Base-by-base conservation (phyloP, 2,329 filamentous ascomycete genomes). In the Diplocarpon mali region DNA sequence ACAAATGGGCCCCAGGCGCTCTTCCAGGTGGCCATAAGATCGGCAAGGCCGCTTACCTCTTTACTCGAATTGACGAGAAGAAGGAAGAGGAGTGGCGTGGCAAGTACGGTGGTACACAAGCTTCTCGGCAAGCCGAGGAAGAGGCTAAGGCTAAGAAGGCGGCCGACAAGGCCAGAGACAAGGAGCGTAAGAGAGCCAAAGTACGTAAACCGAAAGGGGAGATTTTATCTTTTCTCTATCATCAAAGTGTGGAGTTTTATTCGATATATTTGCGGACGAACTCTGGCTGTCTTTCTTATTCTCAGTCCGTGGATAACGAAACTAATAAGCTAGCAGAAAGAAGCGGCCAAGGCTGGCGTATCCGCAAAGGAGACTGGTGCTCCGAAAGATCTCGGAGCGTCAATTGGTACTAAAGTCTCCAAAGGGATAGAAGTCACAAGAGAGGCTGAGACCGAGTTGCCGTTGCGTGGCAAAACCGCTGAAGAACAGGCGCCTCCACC, bases 61-160 rank as follows among this genome's bases (percentile, higher is more conserved):
- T 95, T 67, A 76, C 76, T n/a, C 76, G 75, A 43, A 95, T 95
- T 59, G 84, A 88, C 52, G 72, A 81, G 9, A 80, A 85, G 64
- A 90, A 89, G 69, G 79, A 84, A 38, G 77, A 83, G 41, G 83
- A 90, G 62, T 95, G 88, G 88, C 79, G 83, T 47, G 76, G 83
- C 51, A 73, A 76, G 54, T 95, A 80, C 56, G 80, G 80, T 40
- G 80, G 80, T 6, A 76, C 73, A 15, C 76, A 80, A 58, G 71
- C 73, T 30, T 71, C 81, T 55, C 78, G 85, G 51, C 69, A 79
- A 34, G 81, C 81, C 58, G 83, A 83, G 57, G 80, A 84, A 53
- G 83, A 83, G 59, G 80, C 76, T 9, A 61, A 62, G 42, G 54
- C 54, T 3, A 60, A 61, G 50, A 61, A 62, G 51, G 53, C 53